Evolutionary conservation across 1,139 yeast genomes (phyloP).

Genomic region (Lodderomyces margitis): DNA sequence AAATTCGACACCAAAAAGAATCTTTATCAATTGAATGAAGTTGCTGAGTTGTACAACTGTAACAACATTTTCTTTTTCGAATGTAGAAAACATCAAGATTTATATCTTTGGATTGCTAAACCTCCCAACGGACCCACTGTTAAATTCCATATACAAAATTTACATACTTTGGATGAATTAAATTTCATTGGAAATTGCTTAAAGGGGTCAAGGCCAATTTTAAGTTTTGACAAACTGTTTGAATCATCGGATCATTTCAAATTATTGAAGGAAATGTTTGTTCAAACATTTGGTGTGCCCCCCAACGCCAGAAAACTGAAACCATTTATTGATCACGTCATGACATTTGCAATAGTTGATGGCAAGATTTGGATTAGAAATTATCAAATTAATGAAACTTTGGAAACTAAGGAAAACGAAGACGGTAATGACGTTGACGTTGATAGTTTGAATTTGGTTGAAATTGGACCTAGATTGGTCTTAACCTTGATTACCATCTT

Average conservation of each 20-base stretch:
- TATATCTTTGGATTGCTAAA: conserved; percentile 90
- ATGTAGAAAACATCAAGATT: conserved; percentile 94
- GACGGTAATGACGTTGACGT: conserved; percentile 34
- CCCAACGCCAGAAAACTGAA: conserved; percentile 92
- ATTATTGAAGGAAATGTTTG: conserved; percentile 80
- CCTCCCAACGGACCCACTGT: conserved; percentile 98
- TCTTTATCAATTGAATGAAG: conserved; percentile 84
- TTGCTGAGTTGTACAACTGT: conserved; percentile 96
- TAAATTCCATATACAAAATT: conserved; percentile 89
- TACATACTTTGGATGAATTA: conserved; percentile 94
- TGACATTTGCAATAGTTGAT: conserved; percentile 90
- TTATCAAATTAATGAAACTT: conserved; percentile 83
- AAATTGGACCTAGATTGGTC: conserved; percentile 96
- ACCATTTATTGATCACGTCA: conserved; percentile 93
- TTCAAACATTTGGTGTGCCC: conserved; percentile 93
- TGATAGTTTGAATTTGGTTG: conserved; percentile 73
- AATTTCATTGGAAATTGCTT: conserved; percentile 96
- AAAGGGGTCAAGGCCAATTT: conserved; percentile 93
- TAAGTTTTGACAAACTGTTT: conserved; percentile 83
- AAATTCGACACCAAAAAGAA: conserved; percentile 92
- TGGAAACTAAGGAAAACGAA: conserved; percentile 41
- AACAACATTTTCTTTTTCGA: conserved; percentile 93
- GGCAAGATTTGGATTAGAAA: conserved; percentile 95
- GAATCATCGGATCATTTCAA: conserved; percentile 56
- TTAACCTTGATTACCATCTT: conserved; percentile 87